A percentile compares a stretch with the other conserved stretches of the same genome.
phyloP scores from a whole-genome alignment of 257 asterid genomes.

The Lycium ferocissimum region DNA sequence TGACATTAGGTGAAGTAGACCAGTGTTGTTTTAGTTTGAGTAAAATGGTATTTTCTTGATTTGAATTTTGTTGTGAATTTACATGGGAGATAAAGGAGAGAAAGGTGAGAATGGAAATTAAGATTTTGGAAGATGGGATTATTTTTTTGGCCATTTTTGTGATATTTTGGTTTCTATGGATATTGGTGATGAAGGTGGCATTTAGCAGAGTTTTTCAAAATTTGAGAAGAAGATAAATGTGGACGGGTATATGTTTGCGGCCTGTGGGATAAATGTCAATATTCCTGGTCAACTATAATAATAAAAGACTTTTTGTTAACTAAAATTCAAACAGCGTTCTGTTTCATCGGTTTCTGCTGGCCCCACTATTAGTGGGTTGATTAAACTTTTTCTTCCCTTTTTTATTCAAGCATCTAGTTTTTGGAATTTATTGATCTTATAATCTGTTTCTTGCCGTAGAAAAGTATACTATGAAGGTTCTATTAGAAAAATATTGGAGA shows the following conservation, averaged over 20 bases:
- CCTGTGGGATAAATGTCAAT: not conserved
- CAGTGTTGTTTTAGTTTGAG: conserved; percentile 62
- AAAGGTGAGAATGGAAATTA: conserved; percentile 35
- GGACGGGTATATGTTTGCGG: too few relatives aligned
- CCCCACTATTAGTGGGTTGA: not conserved
- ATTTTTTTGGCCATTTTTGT: conserved; percentile 44
- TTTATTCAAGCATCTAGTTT: not conserved
- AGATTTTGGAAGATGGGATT: conserved; percentile 22
- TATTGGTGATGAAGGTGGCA: not conserved
- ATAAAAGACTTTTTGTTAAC: not conserved
- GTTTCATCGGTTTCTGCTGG: not conserved
- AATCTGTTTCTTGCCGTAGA: not conserved
- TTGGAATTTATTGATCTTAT: not conserved
- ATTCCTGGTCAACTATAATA: not conserved
- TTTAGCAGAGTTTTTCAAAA: not conserved
- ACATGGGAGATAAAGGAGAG: conserved; percentile 51
- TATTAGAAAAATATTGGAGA: too few relatives aligned
- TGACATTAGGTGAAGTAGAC: conserved; percentile 57
- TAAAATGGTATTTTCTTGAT: conserved; percentile 60
- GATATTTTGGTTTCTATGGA: not conserved
- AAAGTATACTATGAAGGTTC: not conserved
- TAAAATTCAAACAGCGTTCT: not conserved
- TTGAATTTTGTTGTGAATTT: conserved; percentile 46
- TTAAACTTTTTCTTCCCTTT: not conserved
- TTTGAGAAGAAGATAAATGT: not conserved